A percentile compares a stretch with the other conserved stretches of the same genome.
phyloP scores from a whole-genome alignment of 176 grass and related monocot genomes.

The Oryza meridionalis region DNA sequence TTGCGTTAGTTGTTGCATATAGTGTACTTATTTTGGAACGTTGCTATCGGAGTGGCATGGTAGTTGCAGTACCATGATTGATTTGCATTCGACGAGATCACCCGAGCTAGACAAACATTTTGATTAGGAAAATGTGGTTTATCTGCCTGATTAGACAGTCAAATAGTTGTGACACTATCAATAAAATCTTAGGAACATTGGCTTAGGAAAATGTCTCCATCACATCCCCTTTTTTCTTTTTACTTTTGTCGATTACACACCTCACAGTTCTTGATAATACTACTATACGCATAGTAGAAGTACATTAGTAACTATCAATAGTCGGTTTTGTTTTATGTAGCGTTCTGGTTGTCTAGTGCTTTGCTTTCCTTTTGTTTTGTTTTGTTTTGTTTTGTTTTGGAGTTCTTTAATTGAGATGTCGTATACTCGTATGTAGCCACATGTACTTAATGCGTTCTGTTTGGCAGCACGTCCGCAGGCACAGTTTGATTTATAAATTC shows the following conservation, averaged over 20 bases:
- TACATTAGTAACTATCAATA: neutral
- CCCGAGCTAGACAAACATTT: neutral
- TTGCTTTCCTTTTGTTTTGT: too few species aligned
- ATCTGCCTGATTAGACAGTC: neutral
- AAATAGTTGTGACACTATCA: neutral
- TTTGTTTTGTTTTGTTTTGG: neutral
- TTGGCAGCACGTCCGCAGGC: accelerated
- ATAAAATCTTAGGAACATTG: neutral
- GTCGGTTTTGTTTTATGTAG: neutral
- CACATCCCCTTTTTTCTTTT: neutral
- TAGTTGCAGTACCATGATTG: neutral
- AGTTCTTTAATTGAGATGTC: neutral
- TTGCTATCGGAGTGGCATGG: neutral
- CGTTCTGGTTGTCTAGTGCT: neutral
- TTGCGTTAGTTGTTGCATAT: neutral
- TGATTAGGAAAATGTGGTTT: neutral
- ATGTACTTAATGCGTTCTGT: neutral
- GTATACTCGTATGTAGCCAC: neutral
- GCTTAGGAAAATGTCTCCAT: neutral
- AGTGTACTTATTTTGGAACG: neutral
- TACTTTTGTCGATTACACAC: too few species aligned
- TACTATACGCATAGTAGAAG: neutral
- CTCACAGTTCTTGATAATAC: neutral
- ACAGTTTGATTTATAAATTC: neutral
- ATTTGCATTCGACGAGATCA: neutral